Conservation (phyloP, 2,329 filamentous ascomycete species). For the Fonsecaea monophora region DNA sequence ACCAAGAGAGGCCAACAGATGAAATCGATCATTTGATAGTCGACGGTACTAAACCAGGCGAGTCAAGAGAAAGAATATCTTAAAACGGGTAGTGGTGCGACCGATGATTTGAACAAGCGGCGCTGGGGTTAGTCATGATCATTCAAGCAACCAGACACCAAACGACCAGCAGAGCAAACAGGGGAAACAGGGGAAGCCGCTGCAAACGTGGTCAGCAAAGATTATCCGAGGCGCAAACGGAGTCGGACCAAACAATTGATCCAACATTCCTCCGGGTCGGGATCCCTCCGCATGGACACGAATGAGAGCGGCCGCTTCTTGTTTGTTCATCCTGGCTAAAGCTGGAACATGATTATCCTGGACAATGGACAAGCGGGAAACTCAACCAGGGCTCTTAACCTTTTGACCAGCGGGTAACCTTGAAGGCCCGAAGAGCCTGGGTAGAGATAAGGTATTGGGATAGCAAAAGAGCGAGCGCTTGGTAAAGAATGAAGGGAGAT, state of each 20-base stretch:
- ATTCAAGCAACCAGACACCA: slow-evolving; percentile 9
- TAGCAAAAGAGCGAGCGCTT: background rate
- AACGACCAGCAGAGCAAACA: background rate
- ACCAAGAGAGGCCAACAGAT: background rate
- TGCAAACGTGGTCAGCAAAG: slow-evolving; percentile 22
- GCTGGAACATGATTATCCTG: slow-evolving; percentile 5
- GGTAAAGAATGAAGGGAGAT: background rate
- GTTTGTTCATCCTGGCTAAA: slow-evolving; percentile 4
- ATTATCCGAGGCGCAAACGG: slow-evolving; percentile 20
- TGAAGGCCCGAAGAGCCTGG: background rate
- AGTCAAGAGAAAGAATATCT: slow-evolving; percentile 6
- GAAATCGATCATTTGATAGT: background rate
- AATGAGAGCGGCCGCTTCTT: background rate
- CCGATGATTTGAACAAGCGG: slow-evolving; percentile 3
- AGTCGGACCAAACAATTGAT: slow-evolving; percentile 13
- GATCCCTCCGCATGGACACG: background rate
- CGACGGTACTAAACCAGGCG: background rate
- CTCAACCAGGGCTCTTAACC: slow-evolving; percentile 3
- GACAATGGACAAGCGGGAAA: background rate
- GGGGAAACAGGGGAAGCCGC: background rate
- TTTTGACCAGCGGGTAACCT: slow-evolving; percentile 2
- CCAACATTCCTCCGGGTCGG: slow-evolving; percentile 7
- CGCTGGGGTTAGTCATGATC: slow-evolving; percentile 21
- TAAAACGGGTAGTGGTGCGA: slow-evolving; percentile 12
- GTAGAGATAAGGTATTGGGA: background rate